Evolutionary conservation across 441 rosid species (phyloP), one percentile per base, ranked within the genome.

Genomic region (Populus hybrid): DNA sequence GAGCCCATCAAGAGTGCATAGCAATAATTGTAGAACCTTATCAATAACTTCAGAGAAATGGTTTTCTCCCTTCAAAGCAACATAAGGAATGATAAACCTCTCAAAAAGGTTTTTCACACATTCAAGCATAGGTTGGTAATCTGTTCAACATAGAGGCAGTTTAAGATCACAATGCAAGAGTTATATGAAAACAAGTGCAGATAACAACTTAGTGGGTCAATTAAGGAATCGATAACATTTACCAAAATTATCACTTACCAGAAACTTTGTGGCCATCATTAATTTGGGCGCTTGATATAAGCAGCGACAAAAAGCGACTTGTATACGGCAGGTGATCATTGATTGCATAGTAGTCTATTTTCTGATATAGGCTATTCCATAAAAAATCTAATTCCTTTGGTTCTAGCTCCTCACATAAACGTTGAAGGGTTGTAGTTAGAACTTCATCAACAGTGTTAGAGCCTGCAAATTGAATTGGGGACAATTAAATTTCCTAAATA

Each of bases 11-110:
- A 92, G 85, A 85, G 90, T 83, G 80, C 88, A 79, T 73, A 90
- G 82, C 87, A 93, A 86, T 77, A 97, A 89, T 73, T 85, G 89
- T 79, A 91, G 77, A 87, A 92, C 87, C 81, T 87, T 92, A 79
- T 90, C 92, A 54, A 93, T 70, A 72, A 90, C 83, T 80, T 84
- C 85, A 70, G 88, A 70, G 50, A 81, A 69, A 85, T 83, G 72
- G 81, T 80, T 86, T 34, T 86, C 89, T 83, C 72, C 87, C 69
- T 79, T 80, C 42, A 21, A 42, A 21, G 75, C 72, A 75, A 83
- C 82, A 76, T 83, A 79, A 72, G 90, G 87, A 40, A 68, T 11
- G 24, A 87, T 28, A 79, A 93, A 84, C 68, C 77, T 85, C 73
- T 76, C 76, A 77, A 92, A 84, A 65, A 90, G 81, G 67, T 81